Evolutionary conservation across 2,329 filamentous ascomycete genomes (phyloP), one percentile per base, ranked within the genome.

Genomic region (Taxawa tesnikishii): DNA sequence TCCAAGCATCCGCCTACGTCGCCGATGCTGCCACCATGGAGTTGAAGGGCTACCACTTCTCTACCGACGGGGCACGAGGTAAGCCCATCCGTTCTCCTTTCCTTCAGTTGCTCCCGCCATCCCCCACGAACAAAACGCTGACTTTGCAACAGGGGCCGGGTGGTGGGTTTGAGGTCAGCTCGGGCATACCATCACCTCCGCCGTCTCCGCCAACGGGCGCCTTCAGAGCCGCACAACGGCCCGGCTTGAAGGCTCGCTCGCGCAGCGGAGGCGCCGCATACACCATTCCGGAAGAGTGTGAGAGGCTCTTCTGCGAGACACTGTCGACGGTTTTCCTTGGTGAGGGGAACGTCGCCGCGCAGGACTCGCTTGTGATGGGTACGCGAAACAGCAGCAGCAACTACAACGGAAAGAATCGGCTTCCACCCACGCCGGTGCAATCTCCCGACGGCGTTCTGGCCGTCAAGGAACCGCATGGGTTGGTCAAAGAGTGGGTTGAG

Each of bases 251-350:
- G 36, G 43, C 41, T 33, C 46, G 48, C 41, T 42, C 39, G 48
- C 46, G 48, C 50, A 65, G 60, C 79, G 81, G 81, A 82, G 85
- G 85, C 84, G 85, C 85, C 79, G 77, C 83, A 81, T 76, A 83
- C 65, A 78, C 79, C 68, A 93, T 94, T 73, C 85, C 81, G 83
- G 85, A 81, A 85, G 85, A 94, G 83, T 93, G 87, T 94, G 87
- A 94, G 85, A 94, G 87, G 73, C 88, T 94, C 79, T 93, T 94
- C 75, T 94, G 87, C 68, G 84, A 88, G 79, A 79, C 78, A 73
- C 83, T 94, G 77, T 81, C 75, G 67, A 68, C 78, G 68, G 80
- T 83, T 69, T 94, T 94, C 76, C 82, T 80, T 72, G 87, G 83
- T 93, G 85, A 92, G 84, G 77, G 79, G 81, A 77, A 76, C 65